Base-by-base conservation (phyloP, 2,329 filamentous ascomycete genomes). In the Penicillium rolfsii region DNA sequence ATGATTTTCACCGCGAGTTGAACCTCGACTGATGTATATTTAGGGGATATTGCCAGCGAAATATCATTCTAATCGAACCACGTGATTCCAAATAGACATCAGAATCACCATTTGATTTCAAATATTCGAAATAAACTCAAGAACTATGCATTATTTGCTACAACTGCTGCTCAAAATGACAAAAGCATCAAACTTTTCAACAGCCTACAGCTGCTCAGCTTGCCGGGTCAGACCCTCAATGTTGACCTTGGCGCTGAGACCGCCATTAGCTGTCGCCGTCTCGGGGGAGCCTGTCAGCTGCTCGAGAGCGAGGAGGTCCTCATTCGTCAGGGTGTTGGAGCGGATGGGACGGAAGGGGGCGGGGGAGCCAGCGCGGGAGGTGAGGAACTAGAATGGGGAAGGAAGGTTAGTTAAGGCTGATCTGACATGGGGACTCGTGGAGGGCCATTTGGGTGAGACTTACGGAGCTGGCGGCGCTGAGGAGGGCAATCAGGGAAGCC, bases 401-500 rank as follows among this genome's bases (percentile, higher is more conserved):
- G 33, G 11, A 19, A 8, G 12, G 35, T 58, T 35, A 59, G 48
- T 52, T 40, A 9, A 41, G 9, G 19, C 19, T 22, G 19, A 22
- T 22, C 40, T 22, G 35, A 11, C 16, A 28, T 9, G 5, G 22
- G 16, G n/a, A 19, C 30, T 36, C 7, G 14, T 33, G 30, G 33
- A 4, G 33, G 14, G 50, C 46, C 2, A 52, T 38, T 8, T 43
- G 4, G 14, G n/a, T 30, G 52, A 53, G 60, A 62, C 90, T 85
- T 82, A 96, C 92, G 72, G 90, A 94, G 76, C 88, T 91, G 57
- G 93, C 93, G 53, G 93, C 93, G 68, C 89, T 90, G 74, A 97
- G 81, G 68, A 97, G 82, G 60, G 93, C 93, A 74, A 93, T 90
- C 72, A 97, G 84, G 76, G 89, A 93, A 70, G 91, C 93, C 77